These are phyloP conservation scores for Scheffersomyces ergatensis DNA, from an alignment of 805 yeast species.

Conservation along the genomic window DNA sequence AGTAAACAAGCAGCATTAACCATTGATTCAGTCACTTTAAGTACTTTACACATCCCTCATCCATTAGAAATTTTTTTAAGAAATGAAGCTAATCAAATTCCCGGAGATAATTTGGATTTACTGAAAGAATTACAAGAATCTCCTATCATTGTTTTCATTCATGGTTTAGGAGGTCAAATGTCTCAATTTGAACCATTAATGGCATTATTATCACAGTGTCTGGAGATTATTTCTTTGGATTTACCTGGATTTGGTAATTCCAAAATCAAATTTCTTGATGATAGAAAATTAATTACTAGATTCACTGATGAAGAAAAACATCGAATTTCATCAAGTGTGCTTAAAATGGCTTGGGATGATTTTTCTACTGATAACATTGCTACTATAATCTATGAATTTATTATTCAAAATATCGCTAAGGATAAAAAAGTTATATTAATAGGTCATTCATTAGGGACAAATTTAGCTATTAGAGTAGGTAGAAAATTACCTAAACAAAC, in stretches of 20 bases:
- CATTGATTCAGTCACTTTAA: constrained; percentile 34
- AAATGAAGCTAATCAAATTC: constrained; percentile 18
- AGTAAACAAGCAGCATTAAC: constrained; percentile 14
- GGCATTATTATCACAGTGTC: constrained; percentile 58
- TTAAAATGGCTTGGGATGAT: constrained; percentile 36
- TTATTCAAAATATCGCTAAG: constrained; percentile 35
- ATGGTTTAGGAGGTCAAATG: constrained; percentile 89
- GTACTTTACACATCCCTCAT: constrained; percentile 49
- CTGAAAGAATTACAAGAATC: constrained; percentile 39
- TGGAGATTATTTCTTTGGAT: constrained; percentile 69
- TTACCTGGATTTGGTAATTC: constrained; percentile 85
- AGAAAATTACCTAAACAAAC: constrained; percentile 29
- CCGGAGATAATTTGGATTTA: constrained; percentile 14
- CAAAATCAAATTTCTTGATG: constrained; percentile 13
- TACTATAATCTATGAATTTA: constrained; percentile 33
- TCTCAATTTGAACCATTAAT: constrained; percentile 79
- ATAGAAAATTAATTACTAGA: constrained; percentile 15
- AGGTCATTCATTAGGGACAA: constrained; percentile 81
- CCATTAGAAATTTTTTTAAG: constrained; percentile 37
- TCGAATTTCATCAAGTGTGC: constrained; percentile 26
- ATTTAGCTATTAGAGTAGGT: constrained; percentile 47
- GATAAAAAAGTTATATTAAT: constrained; percentile 46
- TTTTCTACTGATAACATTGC: constrained; percentile 42
- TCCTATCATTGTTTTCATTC: constrained; percentile 68
- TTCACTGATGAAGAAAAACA: constrained; percentile 29